Evolutionary conservation across 202 grass and related monocot genomes (phyloP).

Genomic region (Schoenoplectus tabernaemontani): DNA sequence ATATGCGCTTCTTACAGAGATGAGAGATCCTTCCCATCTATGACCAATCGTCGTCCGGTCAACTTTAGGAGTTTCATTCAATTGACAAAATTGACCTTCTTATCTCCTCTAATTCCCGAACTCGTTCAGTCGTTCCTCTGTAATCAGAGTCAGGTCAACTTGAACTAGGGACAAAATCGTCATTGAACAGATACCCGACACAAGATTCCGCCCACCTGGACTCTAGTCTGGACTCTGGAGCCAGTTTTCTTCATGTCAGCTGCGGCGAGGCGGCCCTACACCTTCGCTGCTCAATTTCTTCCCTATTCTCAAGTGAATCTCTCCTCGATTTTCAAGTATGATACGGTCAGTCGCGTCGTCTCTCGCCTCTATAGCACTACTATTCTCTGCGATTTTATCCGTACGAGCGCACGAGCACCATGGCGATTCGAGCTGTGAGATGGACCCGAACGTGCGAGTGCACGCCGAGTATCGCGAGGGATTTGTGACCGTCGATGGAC

Average conservation of each 20-base stretch:
- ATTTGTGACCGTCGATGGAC: conserved; percentile 69
- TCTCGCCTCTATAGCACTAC: conserved; percentile 2
- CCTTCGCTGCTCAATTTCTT: background rate
- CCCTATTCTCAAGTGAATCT: background rate
- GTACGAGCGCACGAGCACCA: conserved; percentile 66
- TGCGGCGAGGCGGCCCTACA: background rate
- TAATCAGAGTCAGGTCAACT: background rate
- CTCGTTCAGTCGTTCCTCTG: background rate
- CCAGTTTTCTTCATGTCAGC: background rate
- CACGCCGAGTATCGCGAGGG: conserved; percentile 78
- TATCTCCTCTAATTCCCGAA: background rate
- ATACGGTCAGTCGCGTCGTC: background rate
- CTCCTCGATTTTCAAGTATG: background rate
- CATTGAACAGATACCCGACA: background rate
- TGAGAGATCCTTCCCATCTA: background rate
- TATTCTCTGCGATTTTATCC: background rate
- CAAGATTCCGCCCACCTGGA: background rate
- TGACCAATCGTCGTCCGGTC: background rate
- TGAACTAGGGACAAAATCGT: background rate
- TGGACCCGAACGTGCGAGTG: conserved; percentile 39
- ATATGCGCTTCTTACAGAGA: too few relatives aligned
- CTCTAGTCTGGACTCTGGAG: too few relatives aligned
- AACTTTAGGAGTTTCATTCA: background rate
- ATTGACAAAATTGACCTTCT: background rate
- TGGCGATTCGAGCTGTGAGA: conserved; percentile 48